phyloP scores from a whole-genome alignment of 345 rosid genomes.

The Melaleuca quinquenervia region DNA sequence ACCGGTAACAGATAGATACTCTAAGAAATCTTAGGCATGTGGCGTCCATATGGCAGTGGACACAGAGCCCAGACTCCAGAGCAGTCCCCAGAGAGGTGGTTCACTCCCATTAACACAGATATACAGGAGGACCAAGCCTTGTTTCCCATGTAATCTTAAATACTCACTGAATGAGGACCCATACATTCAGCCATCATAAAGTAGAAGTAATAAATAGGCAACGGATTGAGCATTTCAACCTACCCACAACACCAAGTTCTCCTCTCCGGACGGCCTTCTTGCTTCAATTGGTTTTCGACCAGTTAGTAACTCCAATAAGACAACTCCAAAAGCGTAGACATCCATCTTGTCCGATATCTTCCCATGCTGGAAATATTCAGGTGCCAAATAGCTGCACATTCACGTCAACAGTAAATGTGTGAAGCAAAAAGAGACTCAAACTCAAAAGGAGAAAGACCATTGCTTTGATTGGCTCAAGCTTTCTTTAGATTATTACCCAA shows the following conservation, averaged over 20 bases:
- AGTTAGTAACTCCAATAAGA: constrained; percentile 71
- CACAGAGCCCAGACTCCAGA: neutral
- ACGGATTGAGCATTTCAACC: constrained; percentile 13
- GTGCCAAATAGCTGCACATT: constrained; percentile 68
- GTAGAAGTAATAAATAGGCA: constrained; percentile 10
- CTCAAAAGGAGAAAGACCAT: neutral
- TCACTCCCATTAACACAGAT: neutral
- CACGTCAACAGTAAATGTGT: neutral
- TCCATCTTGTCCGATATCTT: constrained; percentile 90
- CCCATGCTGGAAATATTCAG: constrained; percentile 97
- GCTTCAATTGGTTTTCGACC: constrained; percentile 91
- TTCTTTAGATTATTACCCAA: constrained; percentile 40
- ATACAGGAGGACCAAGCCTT: neutral
- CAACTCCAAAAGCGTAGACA: constrained; percentile 94
- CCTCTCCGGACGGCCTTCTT: constrained; percentile 71
- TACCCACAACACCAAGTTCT: constrained; percentile 93
- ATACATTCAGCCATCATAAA: constrained; percentile 11
- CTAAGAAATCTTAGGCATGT: neutral
- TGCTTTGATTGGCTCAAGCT: neutral
- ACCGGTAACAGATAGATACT: neutral
- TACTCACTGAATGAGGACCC: neutral
- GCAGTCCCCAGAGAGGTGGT: neutral
- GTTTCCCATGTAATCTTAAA: neutral
- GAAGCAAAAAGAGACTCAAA: neutral
- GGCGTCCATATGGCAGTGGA: neutral